These are phyloP conservation scores for Vachellia collinsii DNA, from an alignment of 306 rosid species.

Conservation along the genomic window DNA sequence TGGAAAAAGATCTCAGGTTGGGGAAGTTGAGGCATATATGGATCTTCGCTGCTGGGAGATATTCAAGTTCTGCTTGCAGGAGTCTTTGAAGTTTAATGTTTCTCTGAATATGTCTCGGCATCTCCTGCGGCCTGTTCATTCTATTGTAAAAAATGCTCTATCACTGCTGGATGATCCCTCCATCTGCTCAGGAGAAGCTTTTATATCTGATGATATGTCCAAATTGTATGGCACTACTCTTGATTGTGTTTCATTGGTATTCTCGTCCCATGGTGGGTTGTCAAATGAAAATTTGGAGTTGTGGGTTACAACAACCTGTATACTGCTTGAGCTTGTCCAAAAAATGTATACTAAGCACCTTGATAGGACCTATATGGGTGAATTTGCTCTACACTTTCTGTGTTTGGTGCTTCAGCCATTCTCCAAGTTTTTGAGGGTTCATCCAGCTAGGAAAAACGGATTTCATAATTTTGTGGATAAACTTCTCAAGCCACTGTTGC, in stretches of 20 bases:
- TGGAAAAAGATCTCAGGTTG: constrained; percentile 41
- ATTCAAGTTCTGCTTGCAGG: constrained; percentile 77
- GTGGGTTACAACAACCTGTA: constrained; percentile 65
- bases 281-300: constrained; percentile 70
- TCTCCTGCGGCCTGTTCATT: constrained; percentile 60
- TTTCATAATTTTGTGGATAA: constrained; percentile 72
- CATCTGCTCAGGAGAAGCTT: constrained; percentile 34
- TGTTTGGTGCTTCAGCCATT: constrained; percentile 79
- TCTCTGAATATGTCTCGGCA: constrained; percentile 66
- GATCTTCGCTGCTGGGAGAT: constrained; percentile 86
- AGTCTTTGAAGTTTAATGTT: constrained; percentile 55
- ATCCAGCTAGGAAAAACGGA: constrained; percentile 66
- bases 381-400: constrained; percentile 54
- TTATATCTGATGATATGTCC: constrained; percentile 43
- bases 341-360: constrained; percentile 48
- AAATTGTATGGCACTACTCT: constrained; percentile 56
- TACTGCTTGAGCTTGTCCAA: constrained; percentile 63
- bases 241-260: constrained; percentile 72
- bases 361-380: constrained; percentile 47
- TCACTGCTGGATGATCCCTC: constrained; percentile 41
- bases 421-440: constrained; percentile 71
- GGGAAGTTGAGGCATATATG: constrained; percentile 52
- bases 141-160: constrained; percentile 57
- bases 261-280: constrained; percentile 77
- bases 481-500: constrained; percentile 84